Evolutionary conservation across 805 yeast genomes (phyloP).

Genomic region (Metschnikowia noctiluminum): DNA sequence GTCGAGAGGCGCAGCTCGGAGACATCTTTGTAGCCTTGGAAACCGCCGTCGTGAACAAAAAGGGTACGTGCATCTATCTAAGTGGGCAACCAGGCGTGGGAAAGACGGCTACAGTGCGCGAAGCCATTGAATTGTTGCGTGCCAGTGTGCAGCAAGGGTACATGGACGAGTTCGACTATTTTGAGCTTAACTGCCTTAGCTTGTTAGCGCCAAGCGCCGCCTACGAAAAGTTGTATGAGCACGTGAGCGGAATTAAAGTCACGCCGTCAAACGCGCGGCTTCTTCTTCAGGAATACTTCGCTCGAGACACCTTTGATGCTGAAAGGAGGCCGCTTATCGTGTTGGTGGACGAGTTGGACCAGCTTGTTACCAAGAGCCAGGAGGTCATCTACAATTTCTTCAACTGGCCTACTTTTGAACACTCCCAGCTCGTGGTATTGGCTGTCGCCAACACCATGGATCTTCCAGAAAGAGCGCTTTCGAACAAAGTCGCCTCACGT

Average conservation of each 20-base stretch:
- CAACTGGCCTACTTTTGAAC: conserved; percentile 90
- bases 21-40: conserved; percentile 67
- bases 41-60: conserved; percentile 61
- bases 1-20: conserved; percentile 81
- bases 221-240: conserved; percentile 80
- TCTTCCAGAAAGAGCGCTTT: conserved; percentile 81
- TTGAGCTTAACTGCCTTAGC: conserved; percentile 91
- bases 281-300: conserved; percentile 70
- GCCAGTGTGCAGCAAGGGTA: conserved; percentile 26
- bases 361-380: conserved; percentile 77
- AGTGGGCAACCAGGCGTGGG: conserved; percentile 99
- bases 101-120: conserved; percentile 89
- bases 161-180: conserved; percentile 54
- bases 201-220: conserved; percentile 75
- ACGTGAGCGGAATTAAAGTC: conserved; percentile 55
- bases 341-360: conserved; percentile 90
- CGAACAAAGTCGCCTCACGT: conserved; percentile 88
- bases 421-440: conserved; percentile 78
- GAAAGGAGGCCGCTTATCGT: conserved; percentile 58
- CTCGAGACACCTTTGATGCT: neutral
- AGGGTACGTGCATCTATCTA: conserved; percentile 83
- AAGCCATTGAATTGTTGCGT: conserved; percentile 70
- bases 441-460: conserved; percentile 99
- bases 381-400: conserved; percentile 91
- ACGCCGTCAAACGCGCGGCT: conserved; percentile 63